Conservation (phyloP, 2,329 filamentous ascomycete genomes). For the Phymatotrichopsis omnivora region DNA sequence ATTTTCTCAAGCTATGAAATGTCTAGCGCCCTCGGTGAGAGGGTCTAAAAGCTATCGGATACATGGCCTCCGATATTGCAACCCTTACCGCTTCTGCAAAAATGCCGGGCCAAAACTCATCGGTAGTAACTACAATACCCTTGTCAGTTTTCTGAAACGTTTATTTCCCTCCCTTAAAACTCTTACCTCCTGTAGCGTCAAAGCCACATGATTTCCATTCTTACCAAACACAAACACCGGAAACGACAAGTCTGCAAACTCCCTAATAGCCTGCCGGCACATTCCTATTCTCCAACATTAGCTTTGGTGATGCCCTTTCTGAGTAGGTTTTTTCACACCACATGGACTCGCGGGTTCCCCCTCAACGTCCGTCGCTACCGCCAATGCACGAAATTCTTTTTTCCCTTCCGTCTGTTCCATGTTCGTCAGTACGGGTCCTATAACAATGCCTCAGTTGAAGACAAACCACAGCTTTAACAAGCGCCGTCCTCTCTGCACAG, state of each 20-base stretch:
- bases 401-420: slow-evolving; percentile 39
- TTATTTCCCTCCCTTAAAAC: slow-evolving; percentile 8
- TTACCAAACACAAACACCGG: slow-evolving; percentile 92
- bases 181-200: slow-evolving; percentile 56
- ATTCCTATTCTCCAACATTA: slow-evolving; percentile 13
- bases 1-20: too few species aligned
- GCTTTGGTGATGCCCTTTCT: not conserved
- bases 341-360: slow-evolving; percentile 63
- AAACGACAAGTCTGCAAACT: slow-evolving; percentile 58
- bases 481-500: slow-evolving; percentile 85
- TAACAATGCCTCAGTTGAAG: slow-evolving; percentile 38
- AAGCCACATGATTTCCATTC: slow-evolving; percentile 59
- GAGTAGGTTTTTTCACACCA: slow-evolving; percentile 52
- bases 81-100: too few species aligned
- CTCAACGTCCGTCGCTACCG: slow-evolving; percentile 68
- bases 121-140: slow-evolving; percentile 48
- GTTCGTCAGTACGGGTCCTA: slow-evolving; percentile 31
- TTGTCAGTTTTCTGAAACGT: slow-evolving; percentile 32
- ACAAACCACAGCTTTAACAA: slow-evolving; percentile 62
- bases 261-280: slow-evolving; percentile 46
- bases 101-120: slow-evolving; percentile 60
- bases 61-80: too few species aligned
- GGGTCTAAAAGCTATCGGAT: too few species aligned
- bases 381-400: slow-evolving; percentile 61
- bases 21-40: too few species aligned